Evolutionary conservation across 2,329 filamentous ascomycete species (phyloP).

Genomic region (Trichoderma koningiopsis): DNA sequence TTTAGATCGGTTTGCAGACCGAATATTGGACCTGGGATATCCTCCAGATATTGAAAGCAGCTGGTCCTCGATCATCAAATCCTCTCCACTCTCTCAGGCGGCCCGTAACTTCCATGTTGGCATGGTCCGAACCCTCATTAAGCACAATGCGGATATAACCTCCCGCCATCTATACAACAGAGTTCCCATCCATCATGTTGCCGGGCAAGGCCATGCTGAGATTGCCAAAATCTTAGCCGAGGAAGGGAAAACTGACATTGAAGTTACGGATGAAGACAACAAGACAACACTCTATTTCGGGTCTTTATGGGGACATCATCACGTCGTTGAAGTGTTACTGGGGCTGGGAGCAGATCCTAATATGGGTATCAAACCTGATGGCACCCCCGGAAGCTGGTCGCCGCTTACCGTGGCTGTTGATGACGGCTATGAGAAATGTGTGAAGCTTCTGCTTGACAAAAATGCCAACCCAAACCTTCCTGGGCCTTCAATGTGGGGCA

Average conservation of each 20-base stretch:
- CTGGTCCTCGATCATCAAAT: slow-evolving; percentile 10
- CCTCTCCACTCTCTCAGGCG: slow-evolving; percentile 23
- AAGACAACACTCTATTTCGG: slow-evolving; percentile 25
- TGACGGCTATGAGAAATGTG: slow-evolving; percentile 25
- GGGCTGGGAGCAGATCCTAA: slow-evolving; percentile 24
- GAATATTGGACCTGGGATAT: slow-evolving; percentile 23
- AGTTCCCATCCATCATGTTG: slow-evolving; percentile 22
- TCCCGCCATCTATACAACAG: not conserved
- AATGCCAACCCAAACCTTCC: slow-evolving; percentile 22
- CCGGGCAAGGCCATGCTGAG: slow-evolving; percentile 20
- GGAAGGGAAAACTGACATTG: slow-evolving; percentile 23
- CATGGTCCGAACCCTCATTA: slow-evolving; percentile 18
- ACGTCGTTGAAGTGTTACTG: slow-evolving; percentile 15
- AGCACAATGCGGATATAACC: slow-evolving; percentile 17
- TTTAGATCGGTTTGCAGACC: slow-evolving; percentile 23
- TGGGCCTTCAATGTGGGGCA: slow-evolving; percentile 3
- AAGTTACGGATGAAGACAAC: slow-evolving; percentile 15
- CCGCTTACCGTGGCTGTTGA: slow-evolving; percentile 24
- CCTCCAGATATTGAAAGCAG: not conserved
- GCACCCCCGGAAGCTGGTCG: slow-evolving; percentile 14
- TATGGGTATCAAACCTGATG: slow-evolving; percentile 24
- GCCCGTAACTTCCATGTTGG: slow-evolving; percentile 23
- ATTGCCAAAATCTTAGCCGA: slow-evolving; percentile 24
- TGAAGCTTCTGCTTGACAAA: slow-evolving; percentile 26
- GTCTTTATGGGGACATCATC: slow-evolving; percentile 23